Conservation (phyloP, 805 yeast species). For the Saccharomyces mikatae region DNA sequence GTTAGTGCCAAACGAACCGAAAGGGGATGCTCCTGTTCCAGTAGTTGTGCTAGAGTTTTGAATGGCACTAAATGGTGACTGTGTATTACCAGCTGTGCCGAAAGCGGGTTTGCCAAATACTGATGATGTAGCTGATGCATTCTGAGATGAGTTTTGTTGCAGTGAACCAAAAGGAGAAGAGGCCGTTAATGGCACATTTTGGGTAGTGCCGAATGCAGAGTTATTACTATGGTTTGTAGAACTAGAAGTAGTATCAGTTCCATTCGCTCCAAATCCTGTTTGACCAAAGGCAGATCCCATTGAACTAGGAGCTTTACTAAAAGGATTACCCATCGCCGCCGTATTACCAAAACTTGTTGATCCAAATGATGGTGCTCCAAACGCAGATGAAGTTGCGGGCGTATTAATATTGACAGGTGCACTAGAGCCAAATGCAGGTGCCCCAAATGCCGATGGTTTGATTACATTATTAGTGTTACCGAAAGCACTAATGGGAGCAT, state of each 20-base stretch:
- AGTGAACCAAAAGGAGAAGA: conserved; percentile 12
- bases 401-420: conserved; percentile 1
- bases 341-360: conserved; percentile 11
- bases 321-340: background rate
- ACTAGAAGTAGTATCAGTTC: background rate
- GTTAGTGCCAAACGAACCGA: background rate
- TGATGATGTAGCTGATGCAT: background rate
- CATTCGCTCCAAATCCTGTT: conserved; percentile 4
- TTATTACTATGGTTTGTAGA: background rate
- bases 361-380: conserved; percentile 20
- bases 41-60: conserved; percentile 5
- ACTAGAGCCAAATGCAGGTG: conserved; percentile 17
- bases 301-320: conserved; percentile 2
- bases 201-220: conserved; percentile 17
- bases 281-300: conserved; percentile 5
- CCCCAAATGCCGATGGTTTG: conserved; percentile 12
- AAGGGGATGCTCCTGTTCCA: conserved; percentile 7
- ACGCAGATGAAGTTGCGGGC: conserved; percentile 7
- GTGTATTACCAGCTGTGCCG: conserved; percentile 10
- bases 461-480: background rate
- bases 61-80: conserved; percentile 12
- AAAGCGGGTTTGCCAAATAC: conserved; percentile 22
- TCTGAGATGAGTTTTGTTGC: conserved; percentile 2
- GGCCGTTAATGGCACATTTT: conserved; percentile 1
- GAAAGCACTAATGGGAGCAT: conserved; percentile 1